These are phyloP conservation scores for Colletotrichum spaethianum DNA, from an alignment of 2,329 filamentous ascomycete genomes.

Conservation along the genomic window DNA sequence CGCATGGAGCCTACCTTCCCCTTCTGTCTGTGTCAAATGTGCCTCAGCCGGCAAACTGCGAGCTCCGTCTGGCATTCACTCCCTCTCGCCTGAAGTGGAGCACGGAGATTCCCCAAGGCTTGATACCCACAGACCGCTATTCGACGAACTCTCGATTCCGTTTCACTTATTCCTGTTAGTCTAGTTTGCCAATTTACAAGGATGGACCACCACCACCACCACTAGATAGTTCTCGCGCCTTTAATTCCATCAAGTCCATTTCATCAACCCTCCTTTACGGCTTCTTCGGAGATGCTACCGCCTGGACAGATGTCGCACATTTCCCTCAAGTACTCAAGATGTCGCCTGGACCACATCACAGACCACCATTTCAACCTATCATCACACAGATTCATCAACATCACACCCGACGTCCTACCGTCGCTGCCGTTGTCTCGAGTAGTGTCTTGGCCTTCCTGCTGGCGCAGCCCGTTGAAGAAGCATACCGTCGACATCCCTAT, in stretches of 20 bases:
- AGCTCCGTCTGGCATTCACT: constrained; percentile 9
- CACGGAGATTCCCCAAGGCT: constrained; percentile 33
- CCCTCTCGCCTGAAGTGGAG: constrained; percentile 23
- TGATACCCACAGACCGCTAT: constrained; percentile 32
- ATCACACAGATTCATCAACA: neutral
- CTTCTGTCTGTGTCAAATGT: constrained; percentile 26
- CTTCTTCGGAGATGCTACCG: constrained; percentile 18
- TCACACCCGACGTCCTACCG: neutral
- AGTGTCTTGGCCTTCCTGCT: constrained; percentile 1
- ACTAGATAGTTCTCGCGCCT: neutral
- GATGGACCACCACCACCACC: neutral
- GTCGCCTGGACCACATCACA: constrained; percentile 26
- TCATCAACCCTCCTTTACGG: constrained; percentile 22
- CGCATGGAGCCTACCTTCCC: constrained; percentile 30
- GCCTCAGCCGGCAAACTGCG: constrained; percentile 23
- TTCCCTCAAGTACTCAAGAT: constrained; percentile 1
- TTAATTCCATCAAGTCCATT: neutral
- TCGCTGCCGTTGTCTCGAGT: neutral
- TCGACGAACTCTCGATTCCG: constrained; percentile 34
- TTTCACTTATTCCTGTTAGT: constrained; percentile 34
- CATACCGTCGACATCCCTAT: neutral
- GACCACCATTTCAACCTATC: neutral
- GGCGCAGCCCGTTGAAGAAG: neutral
- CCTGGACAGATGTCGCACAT: neutral
- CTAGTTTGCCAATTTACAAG: constrained; percentile 4